Evolutionary conservation across 352 stramenopile genomes (phyloP), one percentile per base, ranked within the genome.

Genomic region (Phytophthora nicotianae): DNA sequence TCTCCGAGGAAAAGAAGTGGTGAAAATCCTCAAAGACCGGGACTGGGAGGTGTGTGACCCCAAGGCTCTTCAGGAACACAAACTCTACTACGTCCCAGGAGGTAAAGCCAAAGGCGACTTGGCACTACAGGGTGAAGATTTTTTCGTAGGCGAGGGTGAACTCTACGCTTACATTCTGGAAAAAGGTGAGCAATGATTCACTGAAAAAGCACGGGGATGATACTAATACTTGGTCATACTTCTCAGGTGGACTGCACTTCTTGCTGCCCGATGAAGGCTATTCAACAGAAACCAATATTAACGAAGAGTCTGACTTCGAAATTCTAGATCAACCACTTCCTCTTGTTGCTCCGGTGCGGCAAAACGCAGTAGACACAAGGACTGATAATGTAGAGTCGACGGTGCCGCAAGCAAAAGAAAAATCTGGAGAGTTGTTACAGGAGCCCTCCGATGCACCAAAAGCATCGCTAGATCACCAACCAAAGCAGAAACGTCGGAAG

Each of bases 81-180:
- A 68, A 43, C 4, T 50, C 2, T 68, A 68, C 52, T 62, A 64
- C 26, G 6, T 57, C 19, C 52, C 54, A 45, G 38, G 55, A 55
- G 51, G 52, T 10, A 58, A 29, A 58, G 47, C 20, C 5, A 68
- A 62, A 51, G 27, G 53, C 5, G 38, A 58, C 14, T 5, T 49
- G n/a, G 61, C 52, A 3, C 16, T 50, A n/a, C 61, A 62, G 38
- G 61, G 61, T 5, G 27, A 38, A 46, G 61, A 68, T 23, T 58
- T 50, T 37, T 68, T 68, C 32, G 53, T 64, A 11, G 61, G 61
- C 0, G 61, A 68, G 19, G 53, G 61, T 43, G 61, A 64, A 46
- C 40, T 68, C n/a, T 68, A 63, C 46, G 27, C 61, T 23, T 58
- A 57, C 19, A 68, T 68, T 45, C 24, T 68, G 3, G 53, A 58